phyloP scores from a whole-genome alignment of 306 rosid genomes.

The Parietaria judaica region DNA sequence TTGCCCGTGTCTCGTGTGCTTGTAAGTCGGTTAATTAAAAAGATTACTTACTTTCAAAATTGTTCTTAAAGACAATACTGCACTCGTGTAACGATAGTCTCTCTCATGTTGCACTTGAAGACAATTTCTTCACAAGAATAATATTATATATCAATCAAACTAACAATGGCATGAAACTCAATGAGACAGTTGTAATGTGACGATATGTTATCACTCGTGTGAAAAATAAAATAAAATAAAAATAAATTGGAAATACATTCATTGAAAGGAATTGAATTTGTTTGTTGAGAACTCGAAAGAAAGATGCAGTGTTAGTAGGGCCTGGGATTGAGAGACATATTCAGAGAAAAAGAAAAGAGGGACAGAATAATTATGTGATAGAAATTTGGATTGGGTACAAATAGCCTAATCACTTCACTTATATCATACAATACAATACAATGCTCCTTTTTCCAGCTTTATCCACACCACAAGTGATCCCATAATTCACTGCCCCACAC shows the following conservation, averaged over 20 bases:
- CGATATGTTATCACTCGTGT: too few relatives aligned
- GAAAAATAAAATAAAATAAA: not conserved
- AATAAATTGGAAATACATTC: not conserved
- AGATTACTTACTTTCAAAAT: too few relatives aligned
- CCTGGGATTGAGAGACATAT: not conserved
- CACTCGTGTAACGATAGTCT: too few relatives aligned
- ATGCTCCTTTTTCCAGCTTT: constrained; percentile 2
- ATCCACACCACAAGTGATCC: constrained; percentile 8
- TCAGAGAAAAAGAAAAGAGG: constrained; percentile 3
- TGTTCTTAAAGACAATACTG: too few relatives aligned
- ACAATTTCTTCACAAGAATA: too few relatives aligned
- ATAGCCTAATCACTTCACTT: constrained; percentile 7
- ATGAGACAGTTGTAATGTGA: too few relatives aligned
- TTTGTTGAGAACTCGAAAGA: not conserved
- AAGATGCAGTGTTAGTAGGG: not conserved
- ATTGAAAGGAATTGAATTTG: not conserved
- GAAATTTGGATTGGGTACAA: constrained; percentile 11
- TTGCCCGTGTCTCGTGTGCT: too few relatives aligned
- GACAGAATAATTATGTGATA: constrained; percentile 3
- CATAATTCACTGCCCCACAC: constrained; percentile 8
- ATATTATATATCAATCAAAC: too few relatives aligned
- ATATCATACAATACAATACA: not conserved
- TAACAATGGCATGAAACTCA: too few relatives aligned
- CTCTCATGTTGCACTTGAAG: too few relatives aligned
- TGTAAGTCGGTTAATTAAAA: too few relatives aligned